Evolutionary conservation across 305 asterid genomes (phyloP).

Genomic region (Petunia hybrid): DNA sequence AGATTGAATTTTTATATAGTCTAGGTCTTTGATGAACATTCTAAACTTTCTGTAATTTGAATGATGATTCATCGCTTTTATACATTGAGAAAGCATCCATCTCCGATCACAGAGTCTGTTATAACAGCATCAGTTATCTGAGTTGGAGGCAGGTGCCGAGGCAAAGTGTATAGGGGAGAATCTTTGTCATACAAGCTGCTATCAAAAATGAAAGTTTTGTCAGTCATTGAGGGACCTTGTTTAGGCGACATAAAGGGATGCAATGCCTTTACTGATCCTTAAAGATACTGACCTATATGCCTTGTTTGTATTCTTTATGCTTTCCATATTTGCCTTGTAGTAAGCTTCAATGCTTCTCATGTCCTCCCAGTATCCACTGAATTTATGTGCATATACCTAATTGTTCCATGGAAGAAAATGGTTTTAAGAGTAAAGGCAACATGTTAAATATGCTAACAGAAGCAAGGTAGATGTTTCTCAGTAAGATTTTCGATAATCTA

Average conservation of each 20-base stretch:
- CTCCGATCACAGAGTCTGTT: slow-evolving; percentile 73
- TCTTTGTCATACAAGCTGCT: slow-evolving; percentile 70
- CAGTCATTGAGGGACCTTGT: no score
- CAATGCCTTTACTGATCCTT: slow-evolving; percentile 3
- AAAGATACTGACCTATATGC: slow-evolving; percentile 58
- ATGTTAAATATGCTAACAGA: neutral
- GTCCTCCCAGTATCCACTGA: slow-evolving; percentile 85
- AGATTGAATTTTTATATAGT: neutral
- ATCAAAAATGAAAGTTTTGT: slow-evolving; percentile 29
- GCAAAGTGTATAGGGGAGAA: slow-evolving; percentile 76
- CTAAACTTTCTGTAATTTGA: neutral
- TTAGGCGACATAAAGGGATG: slow-evolving; percentile 30
- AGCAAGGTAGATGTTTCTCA: neutral
- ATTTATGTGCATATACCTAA: slow-evolving; percentile 63
- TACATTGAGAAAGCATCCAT: slow-evolving; percentile 82
- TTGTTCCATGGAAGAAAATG: neutral
- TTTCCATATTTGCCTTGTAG: slow-evolving; percentile 75
- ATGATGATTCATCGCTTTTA: slow-evolving; percentile 23
- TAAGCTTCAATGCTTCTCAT: slow-evolving; percentile 78
- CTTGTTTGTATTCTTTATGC: slow-evolving; percentile 51
- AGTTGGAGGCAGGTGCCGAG: slow-evolving; percentile 87
- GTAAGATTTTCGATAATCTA: neutral
- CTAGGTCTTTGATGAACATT: neutral
- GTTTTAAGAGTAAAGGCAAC: neutral
- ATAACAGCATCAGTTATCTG: slow-evolving; percentile 69